A percentile compares a stretch with the other conserved stretches of the same genome.
Evolutionary conservation across 192 early-diverging fungal genomes (phyloP).

Genomic region (Podila epigama): DNA sequence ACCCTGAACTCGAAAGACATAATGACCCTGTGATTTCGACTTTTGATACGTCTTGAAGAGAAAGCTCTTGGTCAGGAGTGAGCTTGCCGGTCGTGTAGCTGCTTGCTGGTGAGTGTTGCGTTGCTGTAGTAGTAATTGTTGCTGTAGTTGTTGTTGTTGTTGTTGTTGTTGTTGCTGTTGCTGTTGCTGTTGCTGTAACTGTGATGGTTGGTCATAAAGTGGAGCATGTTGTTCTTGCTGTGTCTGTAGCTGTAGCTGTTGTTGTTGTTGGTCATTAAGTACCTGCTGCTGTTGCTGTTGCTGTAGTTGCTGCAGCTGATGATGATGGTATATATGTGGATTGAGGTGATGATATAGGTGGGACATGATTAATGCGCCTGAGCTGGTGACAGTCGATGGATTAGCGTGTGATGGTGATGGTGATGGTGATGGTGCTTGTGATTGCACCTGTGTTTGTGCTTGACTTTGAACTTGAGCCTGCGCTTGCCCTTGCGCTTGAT

Average conservation of each 20-base stretch:
- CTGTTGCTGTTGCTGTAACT: not conserved
- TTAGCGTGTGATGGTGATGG: not conserved
- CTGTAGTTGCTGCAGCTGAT: not conserved
- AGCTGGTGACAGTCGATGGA: not conserved
- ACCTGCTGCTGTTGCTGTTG: slow-evolving; percentile 4
- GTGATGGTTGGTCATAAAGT: slow-evolving; percentile 3
- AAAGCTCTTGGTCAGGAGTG: slow-evolving; percentile 7
- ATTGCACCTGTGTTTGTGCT: too few species aligned
- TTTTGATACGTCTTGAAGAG: slow-evolving; percentile 35
- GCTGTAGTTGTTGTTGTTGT: not conserved
- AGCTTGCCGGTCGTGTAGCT: not conserved
- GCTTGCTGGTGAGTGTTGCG: not conserved
- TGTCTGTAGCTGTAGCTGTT: not conserved
- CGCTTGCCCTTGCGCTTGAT: too few species aligned
- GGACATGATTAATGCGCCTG: not conserved
- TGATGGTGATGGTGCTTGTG: not conserved
- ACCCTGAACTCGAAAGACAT: slow-evolving; percentile 10
- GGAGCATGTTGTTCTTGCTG: not conserved
- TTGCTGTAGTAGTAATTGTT: not conserved
- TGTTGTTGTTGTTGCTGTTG: not conserved
- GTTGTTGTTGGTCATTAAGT: slow-evolving; percentile 4
- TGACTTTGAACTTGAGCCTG: too few species aligned
- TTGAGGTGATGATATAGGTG: not conserved
- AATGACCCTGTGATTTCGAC: slow-evolving; percentile 38
- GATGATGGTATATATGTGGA: not conserved